Base-by-base conservation (phyloP, 2,329 filamentous ascomycete genomes). In the Ceratocystis harringtonii region DNA sequence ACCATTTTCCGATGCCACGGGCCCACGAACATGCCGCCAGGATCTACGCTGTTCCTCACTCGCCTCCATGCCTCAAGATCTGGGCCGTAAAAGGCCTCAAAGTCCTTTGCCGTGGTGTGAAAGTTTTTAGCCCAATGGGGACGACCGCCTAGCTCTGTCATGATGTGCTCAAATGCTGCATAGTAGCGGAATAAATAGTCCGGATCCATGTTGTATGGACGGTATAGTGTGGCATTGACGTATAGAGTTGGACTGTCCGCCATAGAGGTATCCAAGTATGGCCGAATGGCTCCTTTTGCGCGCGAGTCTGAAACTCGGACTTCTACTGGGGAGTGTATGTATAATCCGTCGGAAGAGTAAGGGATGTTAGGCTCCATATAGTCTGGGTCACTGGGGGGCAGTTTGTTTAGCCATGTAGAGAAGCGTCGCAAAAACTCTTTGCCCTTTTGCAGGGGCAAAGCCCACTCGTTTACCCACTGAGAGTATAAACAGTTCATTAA, bases 401-500 rank as follows among this genome's bases (percentile, higher is more conserved):
- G 76, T 64, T 77, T 78, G 73, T 86, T 87, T 64, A 99, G 80
- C 94, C 94, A 99, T 61, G 89, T 87, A 48, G 87, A 89, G 12
- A 99, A 81, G 8, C 94, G 85, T 41, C 79, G 81, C 55, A 99
- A 83, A 6, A 90, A 92, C 75, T 96, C 92, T 15, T 92, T 92
- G 0, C 94, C 94, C 70, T 88, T 87, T 69, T 84, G 79, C 0
- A 99, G 80, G 1, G 94, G 92, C 5, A 99, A 81, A 0, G 92
- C 92, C 94, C 94, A 99, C 74, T 99, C 94, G 74, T 99, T 96
- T 69, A 99, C 94, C 71, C 90, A 96, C 73, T 99, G 94, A n/a
- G 89, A 92, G 78, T 96, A 99, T 5, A 97, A 82, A 72, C 94
- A 99, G 78, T 99, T 94, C 89, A 99, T 92, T 63, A 96, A 80